Base-by-base conservation (phyloP, 2,329 filamentous ascomycete species). In the Biscogniauxia marginata region DNA sequence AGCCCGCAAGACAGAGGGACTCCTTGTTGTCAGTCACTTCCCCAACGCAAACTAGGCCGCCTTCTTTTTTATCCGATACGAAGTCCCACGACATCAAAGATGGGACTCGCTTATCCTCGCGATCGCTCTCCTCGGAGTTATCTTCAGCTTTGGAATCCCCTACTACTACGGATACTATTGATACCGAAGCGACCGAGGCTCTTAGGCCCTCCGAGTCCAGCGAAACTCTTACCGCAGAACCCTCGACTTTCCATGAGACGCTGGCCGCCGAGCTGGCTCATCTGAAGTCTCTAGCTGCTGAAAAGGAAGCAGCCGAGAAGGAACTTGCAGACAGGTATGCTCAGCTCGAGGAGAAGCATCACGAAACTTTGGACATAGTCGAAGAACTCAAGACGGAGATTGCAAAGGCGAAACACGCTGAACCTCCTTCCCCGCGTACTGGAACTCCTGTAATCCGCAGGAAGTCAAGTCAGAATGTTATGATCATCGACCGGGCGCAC, bases 81-180 rank as follows among this genome's bases (percentile, higher is more conserved):
- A 86, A 85, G 76, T 84, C 86, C 68, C 88, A 84, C 75, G 88
- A 86, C 70, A 77, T 84, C 72, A 92, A 87, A 77, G 83, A 86
- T 78, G 78, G 76, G 52, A 74, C 81, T 77, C 75, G 79, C 70
- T 90, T 89, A 74, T 93, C 90, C 69, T 93, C 91, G 78, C 91
- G 88, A 73, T 96, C 92, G 69, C 88, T 97, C 65, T 97, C 91
- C 64, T 95, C 91, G 77, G 95, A 98, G 77, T 84, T 96, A 72
- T 96, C 91, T 69, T 96, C 89, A 73, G 91, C 85, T 79, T 85
- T 89, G 83, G 89, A 89, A 69, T 90, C 89, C 70, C 84, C 85
- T 65, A 80, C 80, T 66, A 87, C 85, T 61, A 79, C 79, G 61
- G 85, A 87, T 64, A 80, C 82, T 50, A 86, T 84, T 63, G 84